Evolutionary conservation across 2,329 filamentous ascomycete genomes (phyloP).

Genomic region (Xylariomycetidae sp.): DNA sequence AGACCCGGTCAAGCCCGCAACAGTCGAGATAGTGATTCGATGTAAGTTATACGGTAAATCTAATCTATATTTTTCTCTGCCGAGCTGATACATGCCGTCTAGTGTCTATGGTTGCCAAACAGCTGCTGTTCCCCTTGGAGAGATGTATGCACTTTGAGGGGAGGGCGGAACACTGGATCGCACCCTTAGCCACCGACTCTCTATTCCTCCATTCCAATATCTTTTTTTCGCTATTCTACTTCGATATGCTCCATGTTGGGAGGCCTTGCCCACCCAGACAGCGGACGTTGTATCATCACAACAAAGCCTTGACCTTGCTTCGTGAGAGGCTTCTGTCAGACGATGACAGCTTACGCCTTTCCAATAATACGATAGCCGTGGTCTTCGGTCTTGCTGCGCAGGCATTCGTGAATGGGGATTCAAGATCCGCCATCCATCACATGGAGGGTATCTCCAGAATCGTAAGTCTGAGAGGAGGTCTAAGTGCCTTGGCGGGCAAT

Average conservation of each 20-base stretch:
- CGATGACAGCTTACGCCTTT: constrained; percentile 4
- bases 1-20: constrained; percentile 6
- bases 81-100: neutral
- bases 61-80: neutral
- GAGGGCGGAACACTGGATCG: constrained; percentile 12
- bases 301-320: constrained; percentile 10
- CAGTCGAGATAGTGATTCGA: constrained; percentile 6
- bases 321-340: constrained; percentile 8
- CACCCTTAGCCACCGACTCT: constrained; percentile 8
- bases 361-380: constrained; percentile 27
- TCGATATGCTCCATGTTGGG: constrained; percentile 3
- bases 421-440: constrained; percentile 25
- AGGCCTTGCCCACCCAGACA: neutral
- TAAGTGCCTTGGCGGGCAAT: constrained; percentile 24
- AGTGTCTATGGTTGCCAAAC: constrained; percentile 14
- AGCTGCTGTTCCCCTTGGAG: constrained; percentile 11
- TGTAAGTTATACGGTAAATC: constrained; percentile 2
- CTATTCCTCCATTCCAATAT: constrained; percentile 11
- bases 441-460: constrained; percentile 33
- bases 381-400: constrained; percentile 27
- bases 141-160: constrained; percentile 11
- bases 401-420: constrained; percentile 25
- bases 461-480: constrained; percentile 31
- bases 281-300: constrained; percentile 6
- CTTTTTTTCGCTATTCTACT: constrained; percentile 9